Conservation (phyloP, 2,329 filamentous ascomycete species). For the Ophiosphaerella narmari region DNA sequence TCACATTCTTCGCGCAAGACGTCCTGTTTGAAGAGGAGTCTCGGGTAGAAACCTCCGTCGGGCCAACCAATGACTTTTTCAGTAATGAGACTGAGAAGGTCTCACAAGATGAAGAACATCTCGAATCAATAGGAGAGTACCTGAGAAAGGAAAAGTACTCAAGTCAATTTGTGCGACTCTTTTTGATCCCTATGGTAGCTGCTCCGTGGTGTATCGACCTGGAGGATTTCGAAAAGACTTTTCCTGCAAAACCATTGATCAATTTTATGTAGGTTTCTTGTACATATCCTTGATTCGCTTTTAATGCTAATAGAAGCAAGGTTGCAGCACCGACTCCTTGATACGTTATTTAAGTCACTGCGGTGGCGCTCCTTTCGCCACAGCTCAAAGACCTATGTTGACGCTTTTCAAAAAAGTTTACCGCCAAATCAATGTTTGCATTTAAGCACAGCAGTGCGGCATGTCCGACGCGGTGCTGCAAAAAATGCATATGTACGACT, state of each 20-base stretch:
- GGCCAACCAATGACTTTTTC: not conserved
- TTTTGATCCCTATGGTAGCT: constrained; percentile 10
- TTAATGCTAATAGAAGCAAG: constrained; percentile 1
- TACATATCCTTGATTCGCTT: not conserved
- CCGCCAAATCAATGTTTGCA: not conserved
- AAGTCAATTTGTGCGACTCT: constrained; percentile 4
- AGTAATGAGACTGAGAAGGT: no score
- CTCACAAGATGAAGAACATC: not conserved
- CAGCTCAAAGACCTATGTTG: constrained; percentile 5
- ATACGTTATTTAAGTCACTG: constrained; percentile 5
- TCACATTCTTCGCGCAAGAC: constrained; percentile 6
- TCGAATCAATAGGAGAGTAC: constrained; percentile 9
- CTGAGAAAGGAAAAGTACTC: constrained; percentile 5
- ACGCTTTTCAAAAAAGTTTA: constrained; percentile 1
- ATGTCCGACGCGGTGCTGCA: not conserved
- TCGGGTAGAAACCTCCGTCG: no score
- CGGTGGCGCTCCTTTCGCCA: constrained; percentile 3
- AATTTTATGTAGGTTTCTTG: not conserved
- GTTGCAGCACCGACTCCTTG: constrained; percentile 4
- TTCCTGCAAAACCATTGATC: constrained; percentile 5
- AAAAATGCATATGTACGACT: not conserved
- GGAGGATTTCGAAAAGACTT: constrained; percentile 5
- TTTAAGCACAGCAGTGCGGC: no score
- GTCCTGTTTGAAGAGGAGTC: not conserved
- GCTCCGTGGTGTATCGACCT: constrained; percentile 13